phyloP scores from a whole-genome alignment of 768 basidiomycete genomes.

The Podaxis sp. region DNA sequence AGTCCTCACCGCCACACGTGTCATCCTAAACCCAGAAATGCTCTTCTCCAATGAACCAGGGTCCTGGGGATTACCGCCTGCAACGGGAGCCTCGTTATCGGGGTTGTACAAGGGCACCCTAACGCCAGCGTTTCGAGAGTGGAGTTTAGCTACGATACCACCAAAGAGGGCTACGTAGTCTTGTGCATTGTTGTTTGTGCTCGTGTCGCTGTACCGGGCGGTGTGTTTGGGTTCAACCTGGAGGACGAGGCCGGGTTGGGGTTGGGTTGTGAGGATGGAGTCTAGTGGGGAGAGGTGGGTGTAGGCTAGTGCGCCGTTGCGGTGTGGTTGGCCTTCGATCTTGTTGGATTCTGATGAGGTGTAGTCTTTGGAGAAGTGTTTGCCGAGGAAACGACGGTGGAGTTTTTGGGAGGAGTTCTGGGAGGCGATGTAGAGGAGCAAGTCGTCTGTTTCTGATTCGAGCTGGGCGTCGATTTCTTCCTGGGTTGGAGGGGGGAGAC shows the following conservation, averaged over 20 bases:
- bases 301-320: constrained; percentile 62
- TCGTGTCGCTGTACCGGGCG: not conserved
- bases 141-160: constrained; percentile 6
- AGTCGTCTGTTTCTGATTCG: constrained; percentile 19
- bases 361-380: constrained; percentile 25
- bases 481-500: not conserved
- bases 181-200: not conserved
- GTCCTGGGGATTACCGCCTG: not conserved
- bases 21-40: not conserved
- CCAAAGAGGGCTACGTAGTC: constrained; percentile 8
- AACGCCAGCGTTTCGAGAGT: not conserved
- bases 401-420: constrained; percentile 20
- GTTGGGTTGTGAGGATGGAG: constrained; percentile 45
- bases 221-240: constrained; percentile 23
- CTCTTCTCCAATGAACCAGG: not conserved
- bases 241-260: constrained; percentile 61
- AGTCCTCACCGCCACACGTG: not conserved
- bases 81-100: not conserved
- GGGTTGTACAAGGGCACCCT: constrained; percentile 3
- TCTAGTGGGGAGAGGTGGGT: constrained; percentile 54
- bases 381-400: constrained; percentile 41
- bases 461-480: not conserved
- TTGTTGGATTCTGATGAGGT: constrained; percentile 15
- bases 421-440: constrained; percentile 23
- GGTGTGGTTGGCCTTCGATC: constrained; percentile 69